Percentiles rank a stretch among this genome's conserved stretches.
Evolutionary conservation across 2,329 filamentous ascomycete species (phyloP).

Genomic region (Onygena corvina): DNA sequence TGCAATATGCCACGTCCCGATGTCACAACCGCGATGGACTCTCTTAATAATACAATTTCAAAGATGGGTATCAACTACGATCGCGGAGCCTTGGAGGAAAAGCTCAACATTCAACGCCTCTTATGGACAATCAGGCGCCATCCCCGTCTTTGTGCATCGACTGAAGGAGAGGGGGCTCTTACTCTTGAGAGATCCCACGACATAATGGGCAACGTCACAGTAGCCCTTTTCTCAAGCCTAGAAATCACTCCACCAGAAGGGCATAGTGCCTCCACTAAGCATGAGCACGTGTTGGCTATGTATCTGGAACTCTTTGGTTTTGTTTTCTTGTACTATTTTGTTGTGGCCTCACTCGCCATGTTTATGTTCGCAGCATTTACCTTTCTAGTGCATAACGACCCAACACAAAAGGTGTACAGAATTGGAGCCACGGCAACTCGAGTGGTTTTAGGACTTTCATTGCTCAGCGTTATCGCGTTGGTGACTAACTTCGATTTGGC

Average conservation of each 20-base stretch:
- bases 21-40: conserved; percentile 20
- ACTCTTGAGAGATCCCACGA: conserved; percentile 23
- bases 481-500: conserved; percentile 24
- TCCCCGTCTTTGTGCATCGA: conserved; percentile 23
- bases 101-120: conserved; percentile 24
- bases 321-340: conserved; percentile 32
- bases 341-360: conserved; percentile 28
- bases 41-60: conserved; percentile 28
- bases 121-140: conserved; percentile 22
- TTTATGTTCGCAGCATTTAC: conserved; percentile 27
- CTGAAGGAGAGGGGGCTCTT: conserved; percentile 15
- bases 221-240: conserved; percentile 32
- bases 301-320: conserved; percentile 30
- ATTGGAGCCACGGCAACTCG: conserved; percentile 22
- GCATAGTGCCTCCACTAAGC: conserved; percentile 21
- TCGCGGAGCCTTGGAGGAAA: conserved; percentile 24
- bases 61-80: conserved; percentile 33
- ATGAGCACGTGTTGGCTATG: conserved; percentile 24
- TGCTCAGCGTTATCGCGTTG: conserved; percentile 24
- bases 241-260: conserved; percentile 25
- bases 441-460: conserved; percentile 21
- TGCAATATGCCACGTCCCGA: conserved; percentile 28
- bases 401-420: conserved; percentile 18
- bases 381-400: conserved; percentile 21
- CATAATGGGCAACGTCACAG: conserved; percentile 31